Evolutionary conservation across 305 asterid species (phyloP).

Genomic region (Solanum hybrid): DNA sequence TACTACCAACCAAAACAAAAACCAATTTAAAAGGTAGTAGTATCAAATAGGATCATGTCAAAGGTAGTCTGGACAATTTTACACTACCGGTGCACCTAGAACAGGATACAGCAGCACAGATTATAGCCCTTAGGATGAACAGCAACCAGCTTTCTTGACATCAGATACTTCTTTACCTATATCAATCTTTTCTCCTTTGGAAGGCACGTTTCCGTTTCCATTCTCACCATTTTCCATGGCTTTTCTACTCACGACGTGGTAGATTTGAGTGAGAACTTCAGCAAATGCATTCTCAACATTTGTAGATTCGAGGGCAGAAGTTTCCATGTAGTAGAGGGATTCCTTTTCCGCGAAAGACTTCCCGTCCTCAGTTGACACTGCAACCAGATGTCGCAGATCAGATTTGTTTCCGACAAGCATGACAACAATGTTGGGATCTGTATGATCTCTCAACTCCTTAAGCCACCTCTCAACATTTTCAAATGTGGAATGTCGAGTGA

Average conservation of each 20-base stretch:
- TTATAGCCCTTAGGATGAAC: conserved; percentile 19
- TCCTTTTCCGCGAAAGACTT: conserved; percentile 62
- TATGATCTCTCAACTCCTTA: conserved; percentile 67
- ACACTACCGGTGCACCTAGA: neutral
- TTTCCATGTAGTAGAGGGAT: conserved; percentile 79
- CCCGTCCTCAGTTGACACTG: conserved; percentile 64
- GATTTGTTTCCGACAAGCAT: conserved; percentile 79
- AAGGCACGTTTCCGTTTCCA: conserved; percentile 32
- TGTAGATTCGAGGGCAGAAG: conserved; percentile 69
- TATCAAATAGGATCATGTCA: neutral
- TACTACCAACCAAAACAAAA: neutral
- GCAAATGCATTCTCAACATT: conserved; percentile 69
- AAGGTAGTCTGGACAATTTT: conserved; percentile 3
- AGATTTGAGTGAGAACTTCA: conserved; percentile 63
- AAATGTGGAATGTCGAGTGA: conserved; percentile 67
- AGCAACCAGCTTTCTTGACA: conserved; percentile 59
- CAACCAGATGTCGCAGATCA: conserved; percentile 75
- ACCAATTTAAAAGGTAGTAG: neutral
- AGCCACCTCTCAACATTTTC: conserved; percentile 72
- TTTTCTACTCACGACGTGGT: conserved; percentile 57
- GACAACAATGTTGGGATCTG: conserved; percentile 67
- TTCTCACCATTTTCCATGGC: conserved; percentile 51
- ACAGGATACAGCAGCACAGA: neutral
- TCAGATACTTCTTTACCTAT: conserved; percentile 60
- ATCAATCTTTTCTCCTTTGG: conserved; percentile 64